phyloP scores from a whole-genome alignment of 305 asterid genomes.

The Fraxinus latifolia region DNA sequence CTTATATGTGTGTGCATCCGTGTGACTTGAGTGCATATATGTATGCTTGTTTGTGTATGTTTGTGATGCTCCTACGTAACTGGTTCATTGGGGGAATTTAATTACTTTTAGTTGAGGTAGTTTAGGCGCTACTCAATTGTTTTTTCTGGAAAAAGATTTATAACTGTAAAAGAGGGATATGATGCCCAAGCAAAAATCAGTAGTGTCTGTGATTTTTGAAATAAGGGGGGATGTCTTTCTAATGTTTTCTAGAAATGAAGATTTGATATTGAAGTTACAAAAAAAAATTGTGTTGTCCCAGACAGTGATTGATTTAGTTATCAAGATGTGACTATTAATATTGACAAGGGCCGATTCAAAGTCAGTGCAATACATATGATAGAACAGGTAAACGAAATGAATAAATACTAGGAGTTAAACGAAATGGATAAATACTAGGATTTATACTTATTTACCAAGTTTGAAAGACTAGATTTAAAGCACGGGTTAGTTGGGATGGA shows the following conservation, averaged over 20 bases:
- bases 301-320: neutral
- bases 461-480: neutral
- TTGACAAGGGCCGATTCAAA: neutral
- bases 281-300: neutral
- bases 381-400: neutral
- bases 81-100: neutral
- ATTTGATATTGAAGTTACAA: neutral
- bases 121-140: neutral
- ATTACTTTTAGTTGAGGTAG: neutral
- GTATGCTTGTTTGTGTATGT: neutral
- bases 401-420: neutral
- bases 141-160: neutral
- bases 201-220: neutral
- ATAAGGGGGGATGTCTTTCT: neutral
- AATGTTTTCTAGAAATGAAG: neutral
- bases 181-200: neutral
- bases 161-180: neutral
- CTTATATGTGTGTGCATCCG: neutral
- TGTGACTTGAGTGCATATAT: neutral
- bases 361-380: neutral
- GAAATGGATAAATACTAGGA: neutral
- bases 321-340: neutral
- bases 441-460: neutral
- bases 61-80: neutral
- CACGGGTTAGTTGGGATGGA: neutral